Evolutionary conservation across 805 yeast genomes (phyloP), one percentile per base, ranked within the genome.

Genomic region (Ogataea saltuana): DNA sequence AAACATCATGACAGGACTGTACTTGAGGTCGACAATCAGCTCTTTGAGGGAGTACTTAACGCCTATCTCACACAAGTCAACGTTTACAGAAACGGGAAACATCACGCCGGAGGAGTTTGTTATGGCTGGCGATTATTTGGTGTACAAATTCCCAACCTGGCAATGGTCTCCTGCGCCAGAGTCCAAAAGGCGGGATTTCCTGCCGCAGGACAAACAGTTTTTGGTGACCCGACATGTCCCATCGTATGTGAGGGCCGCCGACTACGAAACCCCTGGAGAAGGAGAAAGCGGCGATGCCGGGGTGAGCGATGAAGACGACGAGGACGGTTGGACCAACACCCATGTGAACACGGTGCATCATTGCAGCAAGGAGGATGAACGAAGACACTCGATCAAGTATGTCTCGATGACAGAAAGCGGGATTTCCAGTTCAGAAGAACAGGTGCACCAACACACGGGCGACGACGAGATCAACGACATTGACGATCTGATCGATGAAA

Each of bases 41-140:
- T 83, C 89, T 7, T 75, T 90, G 69, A 76, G 98, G 53, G 99
- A 93, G 64, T 91, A 90, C 59, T 70, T 93, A 42, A 91, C 99
- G 2, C 99, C 99, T 1, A 82, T 91, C 2, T 76, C 83, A 33
- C 88, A 90, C 63, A 77, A 71, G n/a, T 89, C 97, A 19, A 88
- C 93, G 13, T 93, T 89, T 68, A 72, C 80, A 42, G 67, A 74
- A 37, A 86, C 97, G 0, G 99, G 99, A 4, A 93, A 91, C 61
- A 83, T 93, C 39, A 87, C 96, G 1, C 99, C 99, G 1, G 96
- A 88, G 41, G 99, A 93, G 63, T 93, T 93, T 67, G 91, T 89
- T 8, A 72, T 71, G 42, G 97, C 99, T 3, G 99, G 99, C 17
- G 97, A 93, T 63, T 93, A 88, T 64, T 69, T 93, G 45, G 90